These are phyloP conservation scores for Paecilomyces variotii DNA, from an alignment of 2,329 filamentous ascomycete species.

Conservation along the genomic window DNA sequence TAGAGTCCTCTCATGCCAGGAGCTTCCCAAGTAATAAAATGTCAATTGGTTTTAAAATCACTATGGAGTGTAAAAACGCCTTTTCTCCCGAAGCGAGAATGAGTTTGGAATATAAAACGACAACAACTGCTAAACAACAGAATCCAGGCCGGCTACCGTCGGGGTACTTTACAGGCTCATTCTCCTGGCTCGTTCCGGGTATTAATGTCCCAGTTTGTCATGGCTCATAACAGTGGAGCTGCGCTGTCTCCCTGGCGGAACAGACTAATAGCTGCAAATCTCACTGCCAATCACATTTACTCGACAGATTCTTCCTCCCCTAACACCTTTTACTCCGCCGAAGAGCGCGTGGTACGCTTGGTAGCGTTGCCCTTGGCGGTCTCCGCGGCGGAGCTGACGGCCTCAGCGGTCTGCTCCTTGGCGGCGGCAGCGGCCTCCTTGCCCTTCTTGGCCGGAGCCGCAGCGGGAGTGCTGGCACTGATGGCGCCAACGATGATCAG, in stretches of 20 bases:
- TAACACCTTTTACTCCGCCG: slow-evolving; percentile 24
- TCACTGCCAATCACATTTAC: background rate
- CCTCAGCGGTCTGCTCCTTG: slow-evolving; percentile 59
- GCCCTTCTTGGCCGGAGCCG: slow-evolving; percentile 63
- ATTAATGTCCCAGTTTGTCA: background rate
- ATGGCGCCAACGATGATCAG: slow-evolving; percentile 62
- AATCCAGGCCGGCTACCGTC: background rate
- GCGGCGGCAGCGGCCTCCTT: slow-evolving; percentile 61
- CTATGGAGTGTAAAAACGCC: background rate
- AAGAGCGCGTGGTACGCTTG: slow-evolving; percentile 49
- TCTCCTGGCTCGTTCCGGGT: background rate
- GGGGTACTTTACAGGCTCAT: background rate
- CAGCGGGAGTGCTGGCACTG: slow-evolving; percentile 51
- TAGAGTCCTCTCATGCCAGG: background rate
- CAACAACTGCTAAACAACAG: background rate
- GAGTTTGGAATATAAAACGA: background rate
- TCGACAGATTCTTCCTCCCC: background rate
- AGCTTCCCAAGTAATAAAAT: background rate
- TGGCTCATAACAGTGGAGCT: background rate
- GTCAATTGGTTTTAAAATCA: background rate
- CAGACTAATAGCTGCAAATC: background rate
- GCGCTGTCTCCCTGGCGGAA: background rate
- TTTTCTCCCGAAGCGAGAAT: background rate
- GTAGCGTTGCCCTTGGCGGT: slow-evolving; percentile 66
- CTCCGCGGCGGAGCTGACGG: slow-evolving; percentile 53